phyloP scores from a whole-genome alignment of 495 filamentous ascomycete species.

The Cetradonia linearis region DNA sequence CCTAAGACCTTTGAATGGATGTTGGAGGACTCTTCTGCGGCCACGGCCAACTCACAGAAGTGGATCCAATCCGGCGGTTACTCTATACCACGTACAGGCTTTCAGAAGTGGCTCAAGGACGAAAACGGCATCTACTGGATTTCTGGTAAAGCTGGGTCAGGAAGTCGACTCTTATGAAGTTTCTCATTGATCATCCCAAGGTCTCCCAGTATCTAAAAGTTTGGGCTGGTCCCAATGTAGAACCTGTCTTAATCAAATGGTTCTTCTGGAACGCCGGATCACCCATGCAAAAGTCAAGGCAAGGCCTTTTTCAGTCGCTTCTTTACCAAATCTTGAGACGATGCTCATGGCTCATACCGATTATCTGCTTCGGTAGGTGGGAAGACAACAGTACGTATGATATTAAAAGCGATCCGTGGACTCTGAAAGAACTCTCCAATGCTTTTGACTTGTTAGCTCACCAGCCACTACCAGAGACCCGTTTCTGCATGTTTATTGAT shows the following conservation, averaged over 20 bases:
- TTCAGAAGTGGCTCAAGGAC: constrained; percentile 2
- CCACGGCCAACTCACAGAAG: too few species aligned
- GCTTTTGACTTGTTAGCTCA: constrained; percentile 1
- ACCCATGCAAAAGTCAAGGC: constrained; percentile 32
- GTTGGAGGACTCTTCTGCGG: constrained; percentile 4
- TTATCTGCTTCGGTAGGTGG: constrained; percentile 8
- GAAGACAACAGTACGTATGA: not conserved
- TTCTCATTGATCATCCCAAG: not conserved
- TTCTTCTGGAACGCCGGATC: constrained; percentile 40
- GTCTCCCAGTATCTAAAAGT: constrained; percentile 1
- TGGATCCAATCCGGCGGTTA: not conserved
- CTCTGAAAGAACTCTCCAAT: not conserved
- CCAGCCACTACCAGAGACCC: not conserved
- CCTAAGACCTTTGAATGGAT: constrained; percentile 6
- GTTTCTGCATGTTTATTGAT: constrained; percentile 41
- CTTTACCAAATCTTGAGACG: constrained; percentile 33
- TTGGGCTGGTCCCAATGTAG: not conserved
- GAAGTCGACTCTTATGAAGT: constrained; percentile 12
- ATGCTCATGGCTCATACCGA: constrained; percentile 29
- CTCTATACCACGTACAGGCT: not conserved
- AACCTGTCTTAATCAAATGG: not conserved
- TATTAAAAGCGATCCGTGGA: constrained; percentile 8
- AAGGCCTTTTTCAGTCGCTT: constrained; percentile 36
- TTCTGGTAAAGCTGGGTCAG: constrained; percentile 5
- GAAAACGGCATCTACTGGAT: constrained; percentile 5